Percentiles rank a stretch among this genome's conserved stretches.
phyloP scores from a whole-genome alignment of 768 basidiomycete genomes.

The Holtermanniella nyarrowii region DNA sequence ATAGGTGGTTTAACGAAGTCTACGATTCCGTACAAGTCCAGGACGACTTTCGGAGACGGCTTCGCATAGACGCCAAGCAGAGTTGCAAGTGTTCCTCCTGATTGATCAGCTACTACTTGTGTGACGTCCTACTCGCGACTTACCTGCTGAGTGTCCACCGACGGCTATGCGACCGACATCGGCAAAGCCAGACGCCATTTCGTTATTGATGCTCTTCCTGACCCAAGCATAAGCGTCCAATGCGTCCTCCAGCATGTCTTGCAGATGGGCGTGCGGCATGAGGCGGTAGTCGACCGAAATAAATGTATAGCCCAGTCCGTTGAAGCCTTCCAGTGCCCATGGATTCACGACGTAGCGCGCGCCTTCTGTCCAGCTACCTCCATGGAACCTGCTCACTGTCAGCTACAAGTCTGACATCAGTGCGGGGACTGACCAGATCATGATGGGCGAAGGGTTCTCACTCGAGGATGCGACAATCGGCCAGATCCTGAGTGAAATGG shows the following conservation, averaged over 20 bases:
- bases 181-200: slow-evolving; percentile 5
- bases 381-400: background rate
- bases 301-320: slow-evolving; percentile 10
- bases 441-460: slow-evolving; percentile 9
- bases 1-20: slow-evolving; percentile 10
- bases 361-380: slow-evolving; percentile 9
- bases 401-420: background rate
- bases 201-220: slow-evolving; percentile 2
- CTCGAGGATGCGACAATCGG: background rate
- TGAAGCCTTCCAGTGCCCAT: slow-evolving; percentile 17
- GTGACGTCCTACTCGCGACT: no score
- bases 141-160: slow-evolving; percentile 19
- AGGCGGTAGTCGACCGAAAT: slow-evolving; percentile 16
- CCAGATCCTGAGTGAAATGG: slow-evolving; percentile 11
- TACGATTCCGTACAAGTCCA: slow-evolving; percentile 16
- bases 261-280: slow-evolving; percentile 10
- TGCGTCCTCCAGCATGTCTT: slow-evolving; percentile 8
- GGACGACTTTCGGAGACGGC: slow-evolving; percentile 6
- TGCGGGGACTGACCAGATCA: no score
- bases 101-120: no score
- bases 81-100: slow-evolving; percentile 10
- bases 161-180: slow-evolving; percentile 11
- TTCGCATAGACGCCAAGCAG: slow-evolving; percentile 1
- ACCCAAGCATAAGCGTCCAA: slow-evolving; percentile 13
- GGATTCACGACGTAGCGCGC: slow-evolving; percentile 9